Evolutionary conservation across 768 basidiomycete species (phyloP).

Genomic region (Tricholomella constricta): DNA sequence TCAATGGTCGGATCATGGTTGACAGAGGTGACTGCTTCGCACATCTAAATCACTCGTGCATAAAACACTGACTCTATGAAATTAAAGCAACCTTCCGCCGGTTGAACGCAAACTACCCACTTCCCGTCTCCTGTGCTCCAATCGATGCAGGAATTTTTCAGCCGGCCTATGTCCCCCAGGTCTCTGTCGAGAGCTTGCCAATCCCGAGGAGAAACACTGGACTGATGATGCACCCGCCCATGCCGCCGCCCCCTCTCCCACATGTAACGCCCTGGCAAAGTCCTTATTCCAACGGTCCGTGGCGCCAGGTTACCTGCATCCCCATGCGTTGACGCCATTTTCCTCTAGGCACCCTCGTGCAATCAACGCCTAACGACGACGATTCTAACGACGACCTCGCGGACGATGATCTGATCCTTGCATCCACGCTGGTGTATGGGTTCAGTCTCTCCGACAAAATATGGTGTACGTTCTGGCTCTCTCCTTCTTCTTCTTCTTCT

Average conservation of each 20-base stretch:
- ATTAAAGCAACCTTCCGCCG: constrained; percentile 48
- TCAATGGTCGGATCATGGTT: constrained; percentile 61
- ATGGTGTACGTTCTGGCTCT: constrained; percentile 46
- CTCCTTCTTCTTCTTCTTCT: background rate
- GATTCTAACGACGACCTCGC: constrained; percentile 36
- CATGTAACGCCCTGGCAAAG: background rate
- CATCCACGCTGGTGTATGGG: constrained; percentile 59
- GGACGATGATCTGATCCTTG: constrained; percentile 56
- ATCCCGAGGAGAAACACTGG: background rate
- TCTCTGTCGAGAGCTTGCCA: constrained; percentile 1
- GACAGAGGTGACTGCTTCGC: constrained; percentile 44
- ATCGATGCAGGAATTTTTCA: background rate
- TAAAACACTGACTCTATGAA: background rate
- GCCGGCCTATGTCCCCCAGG: background rate
- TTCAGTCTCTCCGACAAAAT: constrained; percentile 63
- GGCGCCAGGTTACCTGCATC: background rate
- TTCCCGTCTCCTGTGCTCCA: constrained; percentile 29
- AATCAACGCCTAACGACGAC: constrained; percentile 7
- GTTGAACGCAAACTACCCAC: constrained; percentile 51
- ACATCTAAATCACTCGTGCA: background rate
- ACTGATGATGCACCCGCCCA: background rate
- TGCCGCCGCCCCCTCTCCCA: background rate
- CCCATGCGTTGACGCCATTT: background rate
- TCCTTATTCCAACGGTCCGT: constrained; percentile 12
- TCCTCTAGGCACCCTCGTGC: constrained; percentile 21